These are phyloP conservation scores for Melampsora americana DNA, from an alignment of 1,284 basidiomycete species.

Conservation along the genomic window DNA sequence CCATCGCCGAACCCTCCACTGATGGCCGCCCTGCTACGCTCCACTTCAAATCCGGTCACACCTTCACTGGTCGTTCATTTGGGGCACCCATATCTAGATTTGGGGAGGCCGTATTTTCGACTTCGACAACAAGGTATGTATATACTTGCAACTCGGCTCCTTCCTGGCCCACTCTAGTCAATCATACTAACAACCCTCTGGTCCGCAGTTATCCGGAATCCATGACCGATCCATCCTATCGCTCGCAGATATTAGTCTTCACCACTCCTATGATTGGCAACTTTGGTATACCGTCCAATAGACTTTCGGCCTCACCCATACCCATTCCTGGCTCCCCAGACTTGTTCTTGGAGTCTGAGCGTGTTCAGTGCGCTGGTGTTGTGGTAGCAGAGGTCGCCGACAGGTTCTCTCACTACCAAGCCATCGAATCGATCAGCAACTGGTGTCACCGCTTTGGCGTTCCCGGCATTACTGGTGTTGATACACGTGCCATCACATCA, in stretches of 20 bases:
- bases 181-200: background rate
- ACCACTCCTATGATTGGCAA: slow-evolving; percentile 98
- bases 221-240: slow-evolving; percentile 99
- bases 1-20: slow-evolving; percentile 35
- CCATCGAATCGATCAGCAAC: slow-evolving; percentile 83
- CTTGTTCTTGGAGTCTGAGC: slow-evolving; percentile 74
- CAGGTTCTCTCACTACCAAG: slow-evolving; percentile 89
- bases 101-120: slow-evolving; percentile 98
- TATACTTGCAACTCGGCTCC: slow-evolving; percentile 40
- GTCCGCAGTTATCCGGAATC: slow-evolving; percentile 73
- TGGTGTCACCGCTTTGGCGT: slow-evolving; percentile 90
- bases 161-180: slow-evolving; percentile 1
- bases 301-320: slow-evolving; percentile 32
- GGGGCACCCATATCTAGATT: slow-evolving; percentile 82
- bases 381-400: slow-evolving; percentile 93
- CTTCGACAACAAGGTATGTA: slow-evolving; percentile 93
- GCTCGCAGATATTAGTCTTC: slow-evolving; percentile 95
- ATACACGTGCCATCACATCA: slow-evolving; percentile 92
- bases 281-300: slow-evolving; percentile 88
- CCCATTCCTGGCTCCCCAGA: slow-evolving; percentile 48
- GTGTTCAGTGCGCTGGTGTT: slow-evolving; percentile 86
- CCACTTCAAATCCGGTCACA: slow-evolving; percentile 89
- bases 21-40: slow-evolving; percentile 69
- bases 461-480: slow-evolving; percentile 92
- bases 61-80: slow-evolving; percentile 82